Conservation (phyloP, 352 stramenopile species). For the Pythium coloratum region DNA sequence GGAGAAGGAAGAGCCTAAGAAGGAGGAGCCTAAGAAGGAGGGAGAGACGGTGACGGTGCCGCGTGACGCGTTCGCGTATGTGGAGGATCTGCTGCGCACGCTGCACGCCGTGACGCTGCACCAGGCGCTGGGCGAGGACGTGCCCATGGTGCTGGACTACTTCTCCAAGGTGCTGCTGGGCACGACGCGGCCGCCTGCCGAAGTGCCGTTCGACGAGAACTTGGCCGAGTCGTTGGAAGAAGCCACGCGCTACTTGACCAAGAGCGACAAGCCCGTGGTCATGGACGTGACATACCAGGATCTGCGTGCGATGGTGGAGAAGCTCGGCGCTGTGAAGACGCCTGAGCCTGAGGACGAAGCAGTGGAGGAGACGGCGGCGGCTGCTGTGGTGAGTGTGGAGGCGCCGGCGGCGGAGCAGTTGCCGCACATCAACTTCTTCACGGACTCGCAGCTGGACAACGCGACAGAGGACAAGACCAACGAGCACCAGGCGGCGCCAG, state of each 20-base stretch:
- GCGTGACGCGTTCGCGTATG: conserved; percentile 42
- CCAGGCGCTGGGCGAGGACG: conserved; percentile 66
- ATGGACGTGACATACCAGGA: conserved; percentile 72
- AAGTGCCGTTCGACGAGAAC: conserved; percentile 81
- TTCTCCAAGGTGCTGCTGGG: conserved; percentile 84
- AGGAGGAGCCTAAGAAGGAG: background rate
- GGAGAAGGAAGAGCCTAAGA: background rate
- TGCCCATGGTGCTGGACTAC: conserved; percentile 83
- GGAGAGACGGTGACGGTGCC: background rate
- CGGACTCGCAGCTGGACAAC: conserved; percentile 64
- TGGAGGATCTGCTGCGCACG: conserved; percentile 72
- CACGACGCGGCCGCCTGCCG: conserved; percentile 70
- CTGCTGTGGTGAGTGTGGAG: conserved; percentile 16
- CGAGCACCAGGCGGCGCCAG: conserved; percentile 2
- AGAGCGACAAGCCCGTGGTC: conserved; percentile 72
- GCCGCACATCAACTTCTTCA: conserved; percentile 86
- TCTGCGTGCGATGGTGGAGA: conserved; percentile 57
- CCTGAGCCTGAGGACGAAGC: background rate
- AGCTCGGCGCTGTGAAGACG: conserved; percentile 27
- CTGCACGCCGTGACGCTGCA: conserved; percentile 80
- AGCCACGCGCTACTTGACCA: conserved; percentile 65
- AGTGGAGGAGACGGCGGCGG: conserved; percentile 21
- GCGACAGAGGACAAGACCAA: conserved; percentile 20
- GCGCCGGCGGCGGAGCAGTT: conserved; percentile 41
- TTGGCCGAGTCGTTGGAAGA: conserved; percentile 75